Percentiles rank a stretch among this genome's conserved stretches.
phyloP scores from a whole-genome alignment of 176 grass and related monocot species.

The Alopecurus myosuroides region DNA sequence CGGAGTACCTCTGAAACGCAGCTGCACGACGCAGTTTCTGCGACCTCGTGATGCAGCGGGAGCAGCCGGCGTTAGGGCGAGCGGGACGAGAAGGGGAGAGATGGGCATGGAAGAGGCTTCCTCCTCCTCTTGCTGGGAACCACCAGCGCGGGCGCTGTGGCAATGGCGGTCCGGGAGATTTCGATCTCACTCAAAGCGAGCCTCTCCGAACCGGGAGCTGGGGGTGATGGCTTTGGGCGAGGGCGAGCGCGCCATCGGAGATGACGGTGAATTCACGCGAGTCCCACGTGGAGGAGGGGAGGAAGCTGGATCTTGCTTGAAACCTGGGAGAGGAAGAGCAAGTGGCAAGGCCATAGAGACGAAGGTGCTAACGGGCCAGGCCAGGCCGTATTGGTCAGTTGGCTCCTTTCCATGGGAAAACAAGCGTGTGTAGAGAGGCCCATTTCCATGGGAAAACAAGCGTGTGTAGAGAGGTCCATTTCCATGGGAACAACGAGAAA shows the following conservation, averaged over 20 bases:
- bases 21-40: neutral
- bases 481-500: neutral
- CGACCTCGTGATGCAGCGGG: neutral
- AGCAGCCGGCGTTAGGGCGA: neutral
- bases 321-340: neutral
- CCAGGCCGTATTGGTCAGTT: neutral
- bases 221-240: neutral
- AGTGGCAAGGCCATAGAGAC: neutral
- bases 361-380: neutral
- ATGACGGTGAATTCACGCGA: constrained; percentile 4
- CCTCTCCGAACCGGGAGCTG: neutral
- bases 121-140: neutral
- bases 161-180: neutral
- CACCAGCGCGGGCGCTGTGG: neutral
- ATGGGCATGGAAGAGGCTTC: constrained; percentile 3
- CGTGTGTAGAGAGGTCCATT: neutral
- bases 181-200: constrained; percentile 41
- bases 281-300: neutral
- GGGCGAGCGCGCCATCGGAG: neutral
- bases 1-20: neutral
- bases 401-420: neutral
- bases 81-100: neutral
- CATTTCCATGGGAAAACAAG: too few species aligned
- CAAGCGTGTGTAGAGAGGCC: neutral
- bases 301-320: neutral